These are phyloP conservation scores for Boletus rex-veris DNA, from an alignment of 768 basidiomycete genomes.

Conservation along the genomic window DNA sequence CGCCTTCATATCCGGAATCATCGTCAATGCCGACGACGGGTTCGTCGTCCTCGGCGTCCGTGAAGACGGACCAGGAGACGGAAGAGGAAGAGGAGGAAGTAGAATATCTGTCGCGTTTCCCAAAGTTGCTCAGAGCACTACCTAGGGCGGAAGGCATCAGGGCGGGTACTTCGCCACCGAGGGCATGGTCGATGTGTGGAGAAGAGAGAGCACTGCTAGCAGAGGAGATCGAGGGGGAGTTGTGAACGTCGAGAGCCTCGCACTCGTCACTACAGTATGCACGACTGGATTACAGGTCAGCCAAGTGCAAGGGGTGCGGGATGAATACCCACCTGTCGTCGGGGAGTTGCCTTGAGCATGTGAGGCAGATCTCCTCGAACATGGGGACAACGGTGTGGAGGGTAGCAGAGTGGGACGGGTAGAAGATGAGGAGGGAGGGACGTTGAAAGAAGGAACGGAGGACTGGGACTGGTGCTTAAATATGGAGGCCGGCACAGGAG, in stretches of 20 bases:
- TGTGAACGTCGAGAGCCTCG: conserved; percentile 51
- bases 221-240: conserved; percentile 65
- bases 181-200: conserved; percentile 52
- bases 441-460: conserved; percentile 20
- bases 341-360: conserved; percentile 62
- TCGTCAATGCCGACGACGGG: conserved; percentile 34
- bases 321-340: conserved; percentile 54
- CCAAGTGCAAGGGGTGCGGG: conserved; percentile 10
- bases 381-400: conserved; percentile 35
- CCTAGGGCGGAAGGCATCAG: conserved; percentile 59
- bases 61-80: conserved; percentile 60
- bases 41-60: conserved; percentile 61
- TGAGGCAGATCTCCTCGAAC: conserved; percentile 79
- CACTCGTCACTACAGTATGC: conserved; percentile 73
- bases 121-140: conserved; percentile 44
- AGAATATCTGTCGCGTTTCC: conserved; percentile 47
- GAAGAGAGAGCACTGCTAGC: conserved; percentile 66
- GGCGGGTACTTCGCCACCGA: conserved; percentile 62
- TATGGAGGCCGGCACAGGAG: conserved; percentile 36
- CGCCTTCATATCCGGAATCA: conserved; percentile 30
- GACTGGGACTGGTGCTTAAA: conserved; percentile 27
- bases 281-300: conserved; percentile 41
- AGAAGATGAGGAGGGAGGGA: conserved; percentile 6
- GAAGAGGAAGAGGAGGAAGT: conserved; percentile 65
- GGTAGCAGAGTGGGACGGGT: conserved; percentile 18